phyloP scores from a whole-genome alignment of 306 rosid genomes.

The Arachis stenosperma region DNA sequence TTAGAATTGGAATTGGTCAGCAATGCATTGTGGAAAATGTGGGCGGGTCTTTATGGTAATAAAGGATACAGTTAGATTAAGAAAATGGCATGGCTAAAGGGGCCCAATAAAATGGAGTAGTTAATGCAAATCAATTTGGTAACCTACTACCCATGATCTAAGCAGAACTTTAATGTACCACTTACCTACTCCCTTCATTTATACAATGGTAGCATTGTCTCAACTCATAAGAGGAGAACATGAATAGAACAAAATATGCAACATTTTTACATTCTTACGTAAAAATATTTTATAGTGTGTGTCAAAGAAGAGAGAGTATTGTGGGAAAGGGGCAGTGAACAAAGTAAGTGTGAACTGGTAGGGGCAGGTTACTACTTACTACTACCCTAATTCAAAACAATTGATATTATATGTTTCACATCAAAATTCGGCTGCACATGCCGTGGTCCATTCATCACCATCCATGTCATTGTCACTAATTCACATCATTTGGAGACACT shows the following conservation, averaged over 20 bases:
- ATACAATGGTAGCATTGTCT: no score
- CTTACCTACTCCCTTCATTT: slow-evolving; percentile 42
- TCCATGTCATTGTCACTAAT: background rate
- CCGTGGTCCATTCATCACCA: background rate
- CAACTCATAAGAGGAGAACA: no score
- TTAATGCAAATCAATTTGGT: slow-evolving; percentile 57
- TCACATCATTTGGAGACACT: background rate
- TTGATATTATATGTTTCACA: background rate
- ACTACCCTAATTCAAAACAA: no score
- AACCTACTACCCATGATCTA: slow-evolving; percentile 52
- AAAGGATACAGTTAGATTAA: background rate
- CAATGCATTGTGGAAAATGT: background rate
- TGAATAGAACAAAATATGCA: no score
- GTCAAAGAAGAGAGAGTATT: no score
- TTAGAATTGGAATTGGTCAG: no score
- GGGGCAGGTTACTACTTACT: no score
- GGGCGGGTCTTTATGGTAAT: slow-evolving; percentile 13
- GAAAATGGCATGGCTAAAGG: slow-evolving; percentile 21
- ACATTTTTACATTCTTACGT: no score
- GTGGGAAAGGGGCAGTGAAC: no score
- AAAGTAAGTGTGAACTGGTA: no score
- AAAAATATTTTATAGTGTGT: no score
- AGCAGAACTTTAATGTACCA: slow-evolving; percentile 24
- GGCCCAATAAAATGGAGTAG: slow-evolving; percentile 43
- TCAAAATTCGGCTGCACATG: slow-evolving; percentile 16